Conservation (phyloP, 331 rosid genomes). For the Prunus yedoensis region DNA sequence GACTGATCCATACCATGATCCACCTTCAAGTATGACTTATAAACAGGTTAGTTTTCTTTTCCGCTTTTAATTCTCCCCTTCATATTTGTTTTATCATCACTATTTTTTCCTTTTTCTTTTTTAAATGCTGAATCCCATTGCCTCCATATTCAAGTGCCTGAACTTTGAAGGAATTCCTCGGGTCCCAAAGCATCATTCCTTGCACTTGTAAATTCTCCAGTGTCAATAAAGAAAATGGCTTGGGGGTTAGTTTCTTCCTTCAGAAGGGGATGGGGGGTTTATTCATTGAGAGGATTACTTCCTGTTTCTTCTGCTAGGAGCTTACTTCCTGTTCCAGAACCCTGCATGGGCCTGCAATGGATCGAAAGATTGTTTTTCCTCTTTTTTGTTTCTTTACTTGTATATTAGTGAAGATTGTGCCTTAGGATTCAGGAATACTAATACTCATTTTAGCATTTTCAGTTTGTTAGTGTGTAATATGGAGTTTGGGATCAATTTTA, state of each 20-base stretch:
- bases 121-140: neutral
- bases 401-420: neutral
- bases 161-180: neutral
- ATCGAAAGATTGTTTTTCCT: too few relatives aligned
- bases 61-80: neutral
- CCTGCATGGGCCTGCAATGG: neutral
- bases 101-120: neutral
- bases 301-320: too few relatives aligned
- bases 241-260: too few relatives aligned
- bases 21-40: constrained; percentile 81
- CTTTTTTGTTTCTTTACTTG: too few relatives aligned
- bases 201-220: too few relatives aligned
- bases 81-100: neutral
- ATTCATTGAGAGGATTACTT: neutral
- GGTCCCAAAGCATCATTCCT: neutral
- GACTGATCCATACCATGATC: constrained; percentile 80
- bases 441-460: neutral
- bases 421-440: neutral
- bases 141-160: neutral
- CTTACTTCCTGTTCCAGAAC: neutral
- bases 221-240: too few relatives aligned
- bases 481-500: too few relatives aligned
- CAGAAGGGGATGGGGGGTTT: neutral
- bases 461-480: neutral
- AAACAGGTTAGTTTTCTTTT: constrained; percentile 54